Evolutionary conservation across 2,329 filamentous ascomycete genomes (phyloP).

Genomic region (Pseudocercospora cruenta): DNA sequence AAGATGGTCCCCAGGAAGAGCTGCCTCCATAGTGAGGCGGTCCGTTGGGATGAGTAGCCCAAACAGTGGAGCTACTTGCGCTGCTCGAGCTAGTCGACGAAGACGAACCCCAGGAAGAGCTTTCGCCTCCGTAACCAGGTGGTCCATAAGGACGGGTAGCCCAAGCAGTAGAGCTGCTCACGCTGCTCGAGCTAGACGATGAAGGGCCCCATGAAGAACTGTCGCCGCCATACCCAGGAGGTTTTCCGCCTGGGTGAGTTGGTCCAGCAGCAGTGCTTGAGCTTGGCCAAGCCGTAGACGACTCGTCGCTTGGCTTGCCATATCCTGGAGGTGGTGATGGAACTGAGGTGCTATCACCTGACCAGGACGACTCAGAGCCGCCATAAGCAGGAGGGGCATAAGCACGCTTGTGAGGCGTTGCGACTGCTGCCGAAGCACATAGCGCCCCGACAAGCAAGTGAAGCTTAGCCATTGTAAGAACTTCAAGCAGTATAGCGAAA

Average conservation of each 20-base stretch:
- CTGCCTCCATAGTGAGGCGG: not conserved
- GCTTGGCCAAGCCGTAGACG: not conserved
- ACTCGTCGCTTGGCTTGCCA: not conserved
- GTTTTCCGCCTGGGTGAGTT: not conserved
- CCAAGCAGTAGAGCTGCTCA: not conserved
- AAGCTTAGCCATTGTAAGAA: slow-evolving; percentile 12
- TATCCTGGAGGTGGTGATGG: not conserved
- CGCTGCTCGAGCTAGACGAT: not conserved
- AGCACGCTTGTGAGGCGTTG: slow-evolving; percentile 12
- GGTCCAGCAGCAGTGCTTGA: not conserved
- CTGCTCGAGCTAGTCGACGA: slow-evolving; percentile 4
- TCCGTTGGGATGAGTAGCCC: not conserved
- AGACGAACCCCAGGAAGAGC: slow-evolving; percentile 2
- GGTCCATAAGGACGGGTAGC: not conserved
- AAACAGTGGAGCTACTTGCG: not conserved
- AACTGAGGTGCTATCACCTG: not conserved
- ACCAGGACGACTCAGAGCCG: not conserved
- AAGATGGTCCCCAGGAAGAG: not conserved
- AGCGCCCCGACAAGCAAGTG: slow-evolving; percentile 18
- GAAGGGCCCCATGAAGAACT: not conserved
- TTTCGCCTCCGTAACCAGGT: slow-evolving; percentile 6
- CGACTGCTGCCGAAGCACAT: slow-evolving; percentile 12
- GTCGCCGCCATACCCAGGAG: slow-evolving; percentile 7
- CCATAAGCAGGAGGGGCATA: slow-evolving; percentile 10
- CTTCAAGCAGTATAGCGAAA: not conserved